Evolutionary conservation across 768 basidiomycete genomes (phyloP), one percentile per base, ranked within the genome.

Genomic region (Boletellus ananiceps): DNA sequence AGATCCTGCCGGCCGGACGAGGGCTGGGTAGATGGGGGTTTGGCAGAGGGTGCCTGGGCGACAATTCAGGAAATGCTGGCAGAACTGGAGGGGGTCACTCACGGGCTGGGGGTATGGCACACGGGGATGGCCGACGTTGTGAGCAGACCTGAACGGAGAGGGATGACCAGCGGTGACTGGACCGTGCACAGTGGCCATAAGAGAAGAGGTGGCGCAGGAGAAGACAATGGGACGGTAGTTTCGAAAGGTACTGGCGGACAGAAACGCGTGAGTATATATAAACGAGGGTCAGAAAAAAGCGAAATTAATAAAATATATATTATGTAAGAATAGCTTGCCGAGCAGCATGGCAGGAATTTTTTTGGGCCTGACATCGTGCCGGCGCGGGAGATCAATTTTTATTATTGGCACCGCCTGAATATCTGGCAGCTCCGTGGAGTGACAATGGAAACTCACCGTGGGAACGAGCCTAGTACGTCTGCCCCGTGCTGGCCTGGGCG

Each of bases 401-500:
- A 56, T 62, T 58, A 62, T 64, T 64, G 62, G 59, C 54, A 54
- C 57, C 62, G 51, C 65, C 52, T 23, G 46, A 60, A 57, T 49
- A 58, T 50, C 51, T 43, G 55, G 39, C 12, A 55, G 38, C 40
- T 51, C 48, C 56, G 51, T 52, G 61, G 48, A 67, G 60, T 54
- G 59, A 66, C 57, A 64, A 60, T 56, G 57, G 55, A 62, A 65
- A 64, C 65, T 63, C 53, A 65, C 65, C 65, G 64, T 65, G 64
- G 37, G 60, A 67, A 56, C 3, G 16, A 32, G 2, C 19, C 37
- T 8, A 53, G 49, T 58, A 52, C 44, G 45, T 42, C 51, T 50
- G 2, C 29, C 57, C 49, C 50, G 41, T 55, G 46, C 29, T 29
- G 29, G 29, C 49, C 38, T 39, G 38, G 37, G 52, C 50, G 46